Base-by-base conservation (phyloP, 768 basidiomycete species). In the Candolleomyces eurysporus region DNA sequence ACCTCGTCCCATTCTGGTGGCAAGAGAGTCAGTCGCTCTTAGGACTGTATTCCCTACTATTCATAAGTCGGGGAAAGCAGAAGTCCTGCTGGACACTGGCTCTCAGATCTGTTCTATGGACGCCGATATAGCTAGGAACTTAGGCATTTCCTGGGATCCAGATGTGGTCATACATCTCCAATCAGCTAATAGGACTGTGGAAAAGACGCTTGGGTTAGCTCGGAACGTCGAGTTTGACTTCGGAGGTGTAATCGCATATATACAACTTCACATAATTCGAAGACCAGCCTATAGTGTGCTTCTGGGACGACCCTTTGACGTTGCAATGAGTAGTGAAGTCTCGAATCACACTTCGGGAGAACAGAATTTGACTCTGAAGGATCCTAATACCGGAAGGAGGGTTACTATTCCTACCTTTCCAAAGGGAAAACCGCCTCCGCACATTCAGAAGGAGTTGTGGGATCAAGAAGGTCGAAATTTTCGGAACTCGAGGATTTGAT, bases 271-370 rank as follows among this genome's bases (percentile, higher is more conserved):
- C 48, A 61, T 75, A 5, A 66, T 75, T 8, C 43, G 62, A 19
- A 57, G 59, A 1, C 66, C 67, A 0, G 65, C 73, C 0, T 75
- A 75, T 54, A 62, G 64, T 17, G 66, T 75, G 2, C 40, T 75
- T 5, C 53, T 75, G 1, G 73, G 73, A 5, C 52, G 72, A 36
- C 71, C 74, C 4, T 73, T 75, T 57, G 69, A 72, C 59, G 65
- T 68, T 0, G 40, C 73, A 2, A 72, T 71, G 1, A 14, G 58
- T 19, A 70, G 64, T 50, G 58, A 56, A 5, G 54, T 68, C 4
- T 61, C 60, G 1, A 71, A 69, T 51, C 55, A 54, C 8, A 48
- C 36, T 2, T 58, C 68, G 56, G 71, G 66, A 4, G 58, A 58
- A 1, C 66, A 70, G 48, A 63, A 58, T 0, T 58, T 76, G 2